A percentile compares a stretch with the other conserved stretches of the same genome.
Conservation (phyloP, 805 yeast species). For the Zygoascus flipseniorum region DNA sequence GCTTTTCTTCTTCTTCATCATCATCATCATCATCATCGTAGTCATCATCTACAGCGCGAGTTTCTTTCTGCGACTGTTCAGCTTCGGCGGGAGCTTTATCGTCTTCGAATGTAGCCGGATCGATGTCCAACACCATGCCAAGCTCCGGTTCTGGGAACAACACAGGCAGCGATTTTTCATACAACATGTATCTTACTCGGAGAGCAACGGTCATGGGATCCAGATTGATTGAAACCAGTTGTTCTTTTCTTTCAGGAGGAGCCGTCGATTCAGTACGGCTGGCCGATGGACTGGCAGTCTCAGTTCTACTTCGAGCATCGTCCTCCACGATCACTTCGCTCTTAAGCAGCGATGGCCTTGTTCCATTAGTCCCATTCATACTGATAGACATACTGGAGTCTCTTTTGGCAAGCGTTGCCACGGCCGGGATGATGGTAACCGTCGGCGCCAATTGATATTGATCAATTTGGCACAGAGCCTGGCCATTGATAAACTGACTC, state of each 20-base stretch:
- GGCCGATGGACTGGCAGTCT: slow-evolving; percentile 1
- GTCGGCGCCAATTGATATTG: neutral
- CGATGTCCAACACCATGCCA: slow-evolving; percentile 15
- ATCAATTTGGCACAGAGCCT: slow-evolving; percentile 19
- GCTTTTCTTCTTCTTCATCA: slow-evolving; percentile 28
- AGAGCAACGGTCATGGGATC: slow-evolving; percentile 30
- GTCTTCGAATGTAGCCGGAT: slow-evolving; percentile 18
- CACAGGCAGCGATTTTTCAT: slow-evolving; percentile 26
- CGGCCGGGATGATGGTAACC: neutral
- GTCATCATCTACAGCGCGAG: slow-evolving; percentile 24
- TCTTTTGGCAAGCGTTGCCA: neutral
- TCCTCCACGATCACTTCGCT: neutral
- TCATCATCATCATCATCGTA: slow-evolving; percentile 36
- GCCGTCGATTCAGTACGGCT: neutral
- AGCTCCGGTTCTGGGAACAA: slow-evolving; percentile 18
- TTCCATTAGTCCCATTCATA: too few species aligned
- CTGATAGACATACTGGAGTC: neutral
- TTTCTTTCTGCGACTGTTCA: slow-evolving; percentile 20
- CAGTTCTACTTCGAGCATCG: neutral
- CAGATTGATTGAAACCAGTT: slow-evolving; percentile 12
- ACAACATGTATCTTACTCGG: slow-evolving; percentile 34
- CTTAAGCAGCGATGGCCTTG: neutral
- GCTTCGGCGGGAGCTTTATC: slow-evolving; percentile 7
- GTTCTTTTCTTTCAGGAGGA: slow-evolving; percentile 3
- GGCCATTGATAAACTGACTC: slow-evolving; percentile 26